These are phyloP conservation scores for Gastrolobium villosum DNA, from an alignment of 306 rosid genomes.

Conservation along the genomic window DNA sequence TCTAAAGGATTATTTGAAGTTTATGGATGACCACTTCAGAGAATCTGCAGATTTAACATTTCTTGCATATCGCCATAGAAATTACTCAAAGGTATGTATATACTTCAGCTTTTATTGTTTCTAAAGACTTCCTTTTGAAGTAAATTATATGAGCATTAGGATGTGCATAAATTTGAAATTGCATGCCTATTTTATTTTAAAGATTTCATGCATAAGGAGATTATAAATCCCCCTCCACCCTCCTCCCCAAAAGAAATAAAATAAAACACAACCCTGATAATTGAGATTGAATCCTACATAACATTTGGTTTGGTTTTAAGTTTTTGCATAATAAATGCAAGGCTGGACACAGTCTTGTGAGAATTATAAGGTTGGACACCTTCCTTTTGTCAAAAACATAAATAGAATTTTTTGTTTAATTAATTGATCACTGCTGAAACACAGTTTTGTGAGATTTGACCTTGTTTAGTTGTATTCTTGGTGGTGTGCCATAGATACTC, in stretches of 20 bases:
- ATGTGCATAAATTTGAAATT: slow-evolving; percentile 38
- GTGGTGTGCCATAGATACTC: background rate
- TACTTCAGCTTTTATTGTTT: slow-evolving; percentile 15
- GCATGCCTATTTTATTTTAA: slow-evolving; percentile 18
- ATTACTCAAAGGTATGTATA: slow-evolving; percentile 89
- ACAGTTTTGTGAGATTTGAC: slow-evolving; percentile 1
- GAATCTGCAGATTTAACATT: slow-evolving; percentile 98
- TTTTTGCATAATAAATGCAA: slow-evolving; percentile 1
- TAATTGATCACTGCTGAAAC: slow-evolving; percentile 17
- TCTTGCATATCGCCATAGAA: slow-evolving; percentile 95
- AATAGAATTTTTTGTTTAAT: background rate
- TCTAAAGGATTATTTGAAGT: slow-evolving; percentile 89
- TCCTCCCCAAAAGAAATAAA: background rate
- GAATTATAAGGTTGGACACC: background rate
- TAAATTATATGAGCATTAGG: slow-evolving; percentile 35
- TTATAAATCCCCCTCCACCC: background rate
- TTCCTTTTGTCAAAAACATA: slow-evolving; percentile 11
- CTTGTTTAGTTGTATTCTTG: slow-evolving; percentile 42
- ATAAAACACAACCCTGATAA: background rate
- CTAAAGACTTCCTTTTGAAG: slow-evolving; percentile 31
- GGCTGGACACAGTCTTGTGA: background rate
- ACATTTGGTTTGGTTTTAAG: slow-evolving; percentile 16
- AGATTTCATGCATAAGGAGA: slow-evolving; percentile 21
- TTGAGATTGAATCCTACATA: slow-evolving; percentile 14
- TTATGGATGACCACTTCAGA: slow-evolving; percentile 97